Conservation (phyloP, 1,284 basidiomycete species). For the Lignosus rhinocerotis region DNA sequence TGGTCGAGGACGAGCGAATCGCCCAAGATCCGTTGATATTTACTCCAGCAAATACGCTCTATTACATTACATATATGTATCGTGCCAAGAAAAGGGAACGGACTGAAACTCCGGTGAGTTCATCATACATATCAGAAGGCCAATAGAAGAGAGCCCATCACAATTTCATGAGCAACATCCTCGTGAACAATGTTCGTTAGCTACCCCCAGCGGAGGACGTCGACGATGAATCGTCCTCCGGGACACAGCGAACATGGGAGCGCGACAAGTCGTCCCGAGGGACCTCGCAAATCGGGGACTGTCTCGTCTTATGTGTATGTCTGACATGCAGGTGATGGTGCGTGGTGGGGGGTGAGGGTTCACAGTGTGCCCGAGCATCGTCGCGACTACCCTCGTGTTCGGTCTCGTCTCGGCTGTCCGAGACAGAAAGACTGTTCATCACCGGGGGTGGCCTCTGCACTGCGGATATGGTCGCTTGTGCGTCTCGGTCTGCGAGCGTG, state of each 20-base stretch:
- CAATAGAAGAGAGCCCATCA: too few species aligned
- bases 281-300: not conserved
- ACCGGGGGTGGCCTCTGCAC: not conserved
- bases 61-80: too few species aligned
- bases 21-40: too few species aligned
- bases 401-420: not conserved
- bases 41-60: too few species aligned
- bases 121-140: too few species aligned
- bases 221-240: not conserved
- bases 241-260: not conserved
- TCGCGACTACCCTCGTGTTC: not conserved
- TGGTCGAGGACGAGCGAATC: too few species aligned
- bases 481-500: conserved; percentile 41
- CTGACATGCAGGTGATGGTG: not conserved
- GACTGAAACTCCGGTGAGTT: too few species aligned
- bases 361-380: not conserved
- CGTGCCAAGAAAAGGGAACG: too few species aligned
- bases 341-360: not conserved
- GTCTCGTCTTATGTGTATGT: not conserved
- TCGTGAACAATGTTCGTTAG: not conserved
- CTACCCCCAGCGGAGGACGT: not conserved
- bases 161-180: too few species aligned
- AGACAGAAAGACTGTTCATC: not conserved
- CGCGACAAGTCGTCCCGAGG: not conserved
- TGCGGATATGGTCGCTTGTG: conserved; percentile 15